phyloP scores from a whole-genome alignment of 83 land plant genomes.

The Picea engelmannii region DNA sequence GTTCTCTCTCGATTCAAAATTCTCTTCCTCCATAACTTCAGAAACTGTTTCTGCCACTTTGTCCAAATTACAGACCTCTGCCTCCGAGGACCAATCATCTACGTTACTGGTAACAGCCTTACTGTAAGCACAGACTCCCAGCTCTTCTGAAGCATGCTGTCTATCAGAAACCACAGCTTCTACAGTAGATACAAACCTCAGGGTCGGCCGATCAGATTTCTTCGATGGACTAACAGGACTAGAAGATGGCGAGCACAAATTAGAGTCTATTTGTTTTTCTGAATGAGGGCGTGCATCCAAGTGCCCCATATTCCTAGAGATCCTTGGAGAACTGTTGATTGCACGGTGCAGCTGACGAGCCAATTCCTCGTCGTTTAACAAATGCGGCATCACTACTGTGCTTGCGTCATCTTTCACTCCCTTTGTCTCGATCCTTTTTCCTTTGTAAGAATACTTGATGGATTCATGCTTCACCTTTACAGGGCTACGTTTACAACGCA shows the following conservation, averaged over 20 bases:
- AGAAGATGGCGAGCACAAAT: not conserved
- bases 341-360: slow-evolving; percentile 38
- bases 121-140: not conserved
- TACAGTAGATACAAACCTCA: not conserved
- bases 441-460: not conserved
- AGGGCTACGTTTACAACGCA: slow-evolving; percentile 9
- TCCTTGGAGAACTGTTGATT: slow-evolving; percentile 40
- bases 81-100: not conserved
- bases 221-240: not conserved
- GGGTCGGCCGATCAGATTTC: not conserved
- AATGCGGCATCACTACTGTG: not conserved
- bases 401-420: not conserved
- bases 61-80: not conserved
- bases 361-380: slow-evolving; percentile 35
- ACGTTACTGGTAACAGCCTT: not conserved
- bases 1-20: not conserved
- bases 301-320: slow-evolving; percentile 26
- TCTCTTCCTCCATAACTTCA: not conserved
- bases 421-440: not conserved
- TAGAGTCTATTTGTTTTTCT: not conserved
- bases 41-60: not conserved
- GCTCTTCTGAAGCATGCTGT: not conserved
- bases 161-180: not conserved
- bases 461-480: not conserved
- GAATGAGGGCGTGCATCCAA: not conserved